Evolutionary conservation across 2,329 filamentous ascomycete species (phyloP), one percentile per base, ranked within the genome.

Genomic region (Apiospora pterosperma): DNA sequence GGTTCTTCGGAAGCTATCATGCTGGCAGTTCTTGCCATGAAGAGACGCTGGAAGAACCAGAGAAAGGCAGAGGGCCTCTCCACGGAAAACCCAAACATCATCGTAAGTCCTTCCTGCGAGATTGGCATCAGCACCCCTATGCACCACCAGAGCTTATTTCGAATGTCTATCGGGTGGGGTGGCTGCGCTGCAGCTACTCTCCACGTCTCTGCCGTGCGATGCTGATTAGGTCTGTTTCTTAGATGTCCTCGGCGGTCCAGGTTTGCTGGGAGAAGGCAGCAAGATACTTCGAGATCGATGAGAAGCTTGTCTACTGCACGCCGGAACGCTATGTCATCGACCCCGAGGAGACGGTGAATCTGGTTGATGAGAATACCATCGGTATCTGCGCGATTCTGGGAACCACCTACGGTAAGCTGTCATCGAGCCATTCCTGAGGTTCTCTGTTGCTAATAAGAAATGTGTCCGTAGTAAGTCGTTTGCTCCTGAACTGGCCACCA

Each of bases 191-290:
- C 23, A 23, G 23, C 14, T 19, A 16, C 8, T 14, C 14, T 7
- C 44, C 44, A 8, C 8, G 12, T 19, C 23, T 28, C 44, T 23
- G 23, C 23, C 14, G 12, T 8, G 44, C 23, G 23, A 14, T 59
- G 31, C 55, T 59, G 21, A 59, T 36, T 7, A 10, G 38, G 19
- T 41, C 10, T 38, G 19, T 16, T 41, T 19, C 19, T 16, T 21
- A 61, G 59, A 97, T 98, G 95, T 96, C 92, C 72, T 93, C 92
- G 31, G 94, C 95, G 36, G 95, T 97, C 2, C 95, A 98, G 80
- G 95, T 97, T 44, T 97, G 93, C 84, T 97, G 94, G 94, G 93
- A 97, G 78, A 97, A 97, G 82, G 90, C 91, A 0, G 88, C 90
- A 5, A 85, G 93, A 62, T 97, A 96, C 81, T 96, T 97, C 72